Evolutionary conservation across 1,139 yeast species (phyloP).

Genomic region (Scheffersomyces titani): DNA sequence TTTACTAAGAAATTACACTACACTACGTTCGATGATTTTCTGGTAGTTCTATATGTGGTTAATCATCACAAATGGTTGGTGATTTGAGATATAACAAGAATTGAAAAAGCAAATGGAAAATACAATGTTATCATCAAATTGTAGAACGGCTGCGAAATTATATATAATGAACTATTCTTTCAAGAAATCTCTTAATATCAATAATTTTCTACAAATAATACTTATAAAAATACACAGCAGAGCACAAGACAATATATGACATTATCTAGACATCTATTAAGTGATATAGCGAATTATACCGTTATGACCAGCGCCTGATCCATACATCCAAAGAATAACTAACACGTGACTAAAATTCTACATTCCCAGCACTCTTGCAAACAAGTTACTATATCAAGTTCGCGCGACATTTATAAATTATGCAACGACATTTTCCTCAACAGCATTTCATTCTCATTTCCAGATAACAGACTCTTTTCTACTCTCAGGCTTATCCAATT

Average conservation of each 20-base stretch:
- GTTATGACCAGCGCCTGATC: too few species aligned
- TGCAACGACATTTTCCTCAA: not conserved
- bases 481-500: not conserved
- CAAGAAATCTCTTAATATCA: not conserved
- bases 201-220: too few species aligned
- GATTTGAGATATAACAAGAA: too few species aligned
- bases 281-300: too few species aligned
- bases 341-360: not conserved
- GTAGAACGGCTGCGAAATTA: not conserved
- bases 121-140: not conserved
- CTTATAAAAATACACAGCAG: too few species aligned
- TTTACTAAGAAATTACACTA: too few species aligned
- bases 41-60: too few species aligned
- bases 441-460: not conserved
- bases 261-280: too few species aligned
- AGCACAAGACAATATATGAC: too few species aligned
- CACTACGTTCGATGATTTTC: too few species aligned
- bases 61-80: too few species aligned
- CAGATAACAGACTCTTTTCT: not conserved
- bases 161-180: not conserved
- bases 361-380: constrained; percentile 1
- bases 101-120: not conserved
- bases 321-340: too few species aligned
- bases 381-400: not conserved
- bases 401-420: not conserved